Base-by-base conservation (phyloP, 768 basidiomycete species). In the Boletus pseudo-olivaceus region DNA sequence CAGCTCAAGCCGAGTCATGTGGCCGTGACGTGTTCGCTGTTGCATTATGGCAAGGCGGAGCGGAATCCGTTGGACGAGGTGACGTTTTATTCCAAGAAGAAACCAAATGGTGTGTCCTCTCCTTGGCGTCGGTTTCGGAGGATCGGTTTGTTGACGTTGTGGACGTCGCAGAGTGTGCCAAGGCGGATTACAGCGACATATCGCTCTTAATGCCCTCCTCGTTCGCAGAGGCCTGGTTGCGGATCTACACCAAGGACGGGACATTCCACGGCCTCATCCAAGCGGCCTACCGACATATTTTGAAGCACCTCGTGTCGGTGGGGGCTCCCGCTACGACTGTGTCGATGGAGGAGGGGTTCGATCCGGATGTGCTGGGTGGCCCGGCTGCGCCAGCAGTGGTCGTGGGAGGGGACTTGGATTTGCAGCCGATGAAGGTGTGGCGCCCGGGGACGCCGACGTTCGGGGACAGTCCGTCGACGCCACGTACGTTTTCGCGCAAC, bases 1-100 rank as follows among this genome's bases (percentile, higher is more conserved):
- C 68, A 69, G 9, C 71, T 87, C 11, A 64, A 56, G 15, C 68
- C 71, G 0, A 66, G 75, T 6, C 79, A 89, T 49, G 75, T 93
- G 30, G 80, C 86, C 38, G 86, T 93, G 20, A 80, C 84, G 47
- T 73, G 83, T 14, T 68, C 82, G 2, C 61, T 66, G n/a, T 76
- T 92, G 77, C 91, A 93, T 64, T 86, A 88, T 61, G 91, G 90
- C 4, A 88, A 87, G 82, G 75, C 79, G 58, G 80, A 82, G 41
- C 67, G 73, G 56, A 89, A 88, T 60, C 91, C 91, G 1, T 63
- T 92, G 43, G 78, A 85, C 42, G 76, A 70, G 15, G 81, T 90
- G 49, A 82, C 77, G 64, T 93, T 92, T 63, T 92, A 90, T 62
- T 82, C 83, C 0, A 91, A 91, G 67, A 72, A 75, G 14, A 74